Evolutionary conservation across 179 eudicot species (phyloP).

Genomic region (Silene noctiflora): DNA sequence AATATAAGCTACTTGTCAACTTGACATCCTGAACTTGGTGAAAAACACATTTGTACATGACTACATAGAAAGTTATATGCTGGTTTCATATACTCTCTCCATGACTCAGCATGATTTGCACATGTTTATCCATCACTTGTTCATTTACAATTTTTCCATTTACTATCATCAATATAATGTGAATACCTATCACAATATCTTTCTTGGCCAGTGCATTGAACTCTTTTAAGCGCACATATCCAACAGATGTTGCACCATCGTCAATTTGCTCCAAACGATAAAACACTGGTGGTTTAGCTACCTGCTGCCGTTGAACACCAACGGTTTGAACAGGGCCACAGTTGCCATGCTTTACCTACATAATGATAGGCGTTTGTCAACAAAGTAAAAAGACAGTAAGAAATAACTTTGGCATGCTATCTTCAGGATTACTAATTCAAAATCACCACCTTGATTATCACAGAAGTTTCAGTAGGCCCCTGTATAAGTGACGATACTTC

Average conservation of each 20-base stretch:
- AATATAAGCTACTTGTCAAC: neutral
- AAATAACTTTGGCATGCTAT: neutral
- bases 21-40: neutral
- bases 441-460: slow-evolving; percentile 60
- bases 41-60: neutral
- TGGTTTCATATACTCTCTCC: slow-evolving; percentile 1
- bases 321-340: slow-evolving; percentile 81
- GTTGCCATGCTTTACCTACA: slow-evolving; percentile 81
- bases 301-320: slow-evolving; percentile 71
- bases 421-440: neutral
- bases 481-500: slow-evolving; percentile 84
- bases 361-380: slow-evolving; percentile 3
- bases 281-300: slow-evolving; percentile 79
- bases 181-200: slow-evolving; percentile 77
- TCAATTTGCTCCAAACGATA: slow-evolving; percentile 72
- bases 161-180: neutral
- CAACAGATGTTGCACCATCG: slow-evolving; percentile 55
- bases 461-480: slow-evolving; percentile 91
- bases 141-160: slow-evolving; percentile 11
- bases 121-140: neutral
- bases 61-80: neutral
- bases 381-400: neutral
- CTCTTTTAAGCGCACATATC: slow-evolving; percentile 90
- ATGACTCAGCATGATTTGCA: neutral
- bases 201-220: slow-evolving; percentile 95